Conservation (phyloP, 495 filamentous ascomycete genomes). For the Penicillium paxilli region DNA sequence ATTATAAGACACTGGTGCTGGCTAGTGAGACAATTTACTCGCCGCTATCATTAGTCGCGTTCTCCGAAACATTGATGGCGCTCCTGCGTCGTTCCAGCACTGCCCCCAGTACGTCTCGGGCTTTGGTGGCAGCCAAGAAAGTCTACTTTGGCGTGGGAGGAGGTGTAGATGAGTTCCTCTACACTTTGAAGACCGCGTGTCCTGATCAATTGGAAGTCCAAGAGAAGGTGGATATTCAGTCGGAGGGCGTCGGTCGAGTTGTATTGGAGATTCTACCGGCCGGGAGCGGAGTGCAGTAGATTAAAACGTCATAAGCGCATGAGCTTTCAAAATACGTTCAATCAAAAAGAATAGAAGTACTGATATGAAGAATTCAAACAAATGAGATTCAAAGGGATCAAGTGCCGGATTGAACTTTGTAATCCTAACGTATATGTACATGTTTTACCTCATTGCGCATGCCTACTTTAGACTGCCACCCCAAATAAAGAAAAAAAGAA, state of each 20-base stretch:
- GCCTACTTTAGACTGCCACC: slow-evolving; percentile 27
- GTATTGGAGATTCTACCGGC: slow-evolving; percentile 41
- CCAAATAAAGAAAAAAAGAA: slow-evolving; percentile 19
- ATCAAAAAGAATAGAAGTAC: neutral
- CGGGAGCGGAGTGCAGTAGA: neutral
- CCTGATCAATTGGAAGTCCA: slow-evolving; percentile 58
- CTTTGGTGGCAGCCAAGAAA: slow-evolving; percentile 86
- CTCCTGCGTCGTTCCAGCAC: slow-evolving; percentile 58
- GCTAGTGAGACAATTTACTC: slow-evolving; percentile 97
- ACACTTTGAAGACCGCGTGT: slow-evolving; percentile 55
- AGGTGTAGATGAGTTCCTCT: slow-evolving; percentile 83
- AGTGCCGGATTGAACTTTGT: slow-evolving; percentile 25
- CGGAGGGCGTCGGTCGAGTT: slow-evolving; percentile 48
- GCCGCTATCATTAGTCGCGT: slow-evolving; percentile 67
- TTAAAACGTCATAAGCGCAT: neutral
- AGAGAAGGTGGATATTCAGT: slow-evolving; percentile 59
- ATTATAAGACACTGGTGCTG: slow-evolving; percentile 56
- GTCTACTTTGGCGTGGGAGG: slow-evolving; percentile 97
- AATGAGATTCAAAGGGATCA: slow-evolving; percentile 31
- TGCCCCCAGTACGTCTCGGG: slow-evolving; percentile 46
- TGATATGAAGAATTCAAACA: slow-evolving; percentile 15
- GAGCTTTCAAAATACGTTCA: slow-evolving; percentile 1
- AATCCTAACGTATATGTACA: slow-evolving; percentile 45
- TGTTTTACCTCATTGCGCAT: slow-evolving; percentile 28
- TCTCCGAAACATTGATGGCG: slow-evolving; percentile 69